phyloP scores from a whole-genome alignment of 139 green algal species.

The Ostreobium quekettii region DNA sequence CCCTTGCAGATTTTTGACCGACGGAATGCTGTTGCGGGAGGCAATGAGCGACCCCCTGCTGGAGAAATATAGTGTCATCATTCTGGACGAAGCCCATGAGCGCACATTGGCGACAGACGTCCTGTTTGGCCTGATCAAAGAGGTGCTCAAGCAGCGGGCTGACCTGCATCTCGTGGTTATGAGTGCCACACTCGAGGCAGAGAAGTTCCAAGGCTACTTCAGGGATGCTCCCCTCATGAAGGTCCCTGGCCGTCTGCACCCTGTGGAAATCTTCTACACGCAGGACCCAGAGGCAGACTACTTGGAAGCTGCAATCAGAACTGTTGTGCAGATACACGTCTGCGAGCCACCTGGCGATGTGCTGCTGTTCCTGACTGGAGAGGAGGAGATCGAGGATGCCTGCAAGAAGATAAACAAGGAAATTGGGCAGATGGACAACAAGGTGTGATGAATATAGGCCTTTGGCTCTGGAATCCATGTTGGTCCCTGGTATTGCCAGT shows the following conservation, averaged over 20 bases:
- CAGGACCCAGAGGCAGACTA: slow-evolving; percentile 97
- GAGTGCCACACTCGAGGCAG: slow-evolving; percentile 95
- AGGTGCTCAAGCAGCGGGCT: slow-evolving; percentile 68
- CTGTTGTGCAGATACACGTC: slow-evolving; percentile 92
- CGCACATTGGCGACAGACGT: slow-evolving; percentile 96
- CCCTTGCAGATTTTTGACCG: slow-evolving; percentile 70
- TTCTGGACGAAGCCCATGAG: slow-evolving; percentile 99
- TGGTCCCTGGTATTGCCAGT: not conserved
- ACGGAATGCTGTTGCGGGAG: slow-evolving; percentile 95
- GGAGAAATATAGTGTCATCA: slow-evolving; percentile 77
- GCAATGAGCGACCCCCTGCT: slow-evolving; percentile 84
- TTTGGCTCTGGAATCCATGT: not conserved
- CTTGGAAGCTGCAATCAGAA: slow-evolving; percentile 94
- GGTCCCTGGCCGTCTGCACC: slow-evolving; percentile 92
- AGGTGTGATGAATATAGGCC: slow-evolving; percentile 16
- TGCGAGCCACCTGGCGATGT: slow-evolving; percentile 84
- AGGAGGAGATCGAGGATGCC: slow-evolving; percentile 99
- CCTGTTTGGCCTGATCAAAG: slow-evolving; percentile 97
- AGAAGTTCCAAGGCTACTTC: slow-evolving; percentile 99
- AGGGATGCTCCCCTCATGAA: slow-evolving; percentile 91
- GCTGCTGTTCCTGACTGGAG: slow-evolving; percentile 96
- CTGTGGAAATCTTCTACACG: slow-evolving; percentile 99
- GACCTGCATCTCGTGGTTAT: slow-evolving; percentile 99
- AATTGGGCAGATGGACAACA: slow-evolving; percentile 40
- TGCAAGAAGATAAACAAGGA: slow-evolving; percentile 87